Conservation (phyloP, 2,329 filamentous ascomycete genomes). For the Myotisia sp. region DNA sequence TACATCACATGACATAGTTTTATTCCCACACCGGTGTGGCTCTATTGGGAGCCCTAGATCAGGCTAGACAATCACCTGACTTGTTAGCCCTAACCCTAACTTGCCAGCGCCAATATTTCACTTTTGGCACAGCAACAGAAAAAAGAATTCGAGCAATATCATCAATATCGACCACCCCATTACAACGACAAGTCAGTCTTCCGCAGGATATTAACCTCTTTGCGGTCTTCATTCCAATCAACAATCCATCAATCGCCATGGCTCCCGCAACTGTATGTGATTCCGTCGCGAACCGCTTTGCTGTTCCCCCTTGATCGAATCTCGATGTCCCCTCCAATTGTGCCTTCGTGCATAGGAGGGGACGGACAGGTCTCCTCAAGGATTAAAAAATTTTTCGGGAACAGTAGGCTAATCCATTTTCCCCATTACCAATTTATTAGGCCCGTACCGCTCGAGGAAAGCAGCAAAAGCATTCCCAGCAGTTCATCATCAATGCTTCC, state of each 20-base stretch:
- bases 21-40: too few relatives aligned
- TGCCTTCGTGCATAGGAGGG: slow-evolving; percentile 12
- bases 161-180: background rate
- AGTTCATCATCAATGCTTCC: slow-evolving; percentile 98
- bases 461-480: slow-evolving; percentile 37
- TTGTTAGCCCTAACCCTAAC: slow-evolving; percentile 5
- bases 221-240: slow-evolving; percentile 40
- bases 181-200: background rate
- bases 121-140: background rate
- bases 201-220: slow-evolving; percentile 86
- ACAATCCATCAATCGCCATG: slow-evolving; percentile 49
- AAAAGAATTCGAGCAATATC: background rate
- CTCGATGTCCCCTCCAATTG: slow-evolving; percentile 18
- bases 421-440: slow-evolving; percentile 32
- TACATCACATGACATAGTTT: too few relatives aligned
- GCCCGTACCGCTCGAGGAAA: slow-evolving; percentile 27
- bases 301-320: slow-evolving; percentile 53
- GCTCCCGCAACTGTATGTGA: slow-evolving; percentile 75
- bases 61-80: slow-evolving; percentile 2
- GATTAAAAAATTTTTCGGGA: slow-evolving; percentile 22
- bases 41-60: too few relatives aligned
- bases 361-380: slow-evolving; percentile 3
- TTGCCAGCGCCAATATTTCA: slow-evolving; percentile 6
- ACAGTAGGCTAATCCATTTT: slow-evolving; percentile 87
- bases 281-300: slow-evolving; percentile 60